A percentile compares a stretch with the other conserved stretches of the same genome.
phyloP scores from a whole-genome alignment of 2,329 filamentous ascomycete species.

The Helotiales sp. region DNA sequence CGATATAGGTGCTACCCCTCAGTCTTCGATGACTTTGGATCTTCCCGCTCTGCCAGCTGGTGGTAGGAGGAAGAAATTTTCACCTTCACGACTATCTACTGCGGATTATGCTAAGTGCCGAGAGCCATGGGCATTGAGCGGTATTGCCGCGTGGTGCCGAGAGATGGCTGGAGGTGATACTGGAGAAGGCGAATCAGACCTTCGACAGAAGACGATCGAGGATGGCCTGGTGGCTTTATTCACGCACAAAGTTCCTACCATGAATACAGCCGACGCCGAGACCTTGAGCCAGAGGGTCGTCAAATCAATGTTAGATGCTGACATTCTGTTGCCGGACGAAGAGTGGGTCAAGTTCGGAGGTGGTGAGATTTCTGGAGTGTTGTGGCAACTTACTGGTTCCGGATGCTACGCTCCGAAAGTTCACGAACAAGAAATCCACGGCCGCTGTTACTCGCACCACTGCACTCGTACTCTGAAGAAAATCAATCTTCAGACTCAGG shows the following conservation, averaged over 20 bases:
- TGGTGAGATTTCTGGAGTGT: conserved; percentile 79
- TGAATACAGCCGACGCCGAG: conserved; percentile 98
- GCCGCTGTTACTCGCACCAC: conserved; percentile 89
- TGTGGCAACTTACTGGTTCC: conserved; percentile 88
- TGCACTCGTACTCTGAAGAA: conserved; percentile 95
- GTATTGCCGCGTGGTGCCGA: conserved; percentile 83
- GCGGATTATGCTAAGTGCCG: conserved; percentile 81
- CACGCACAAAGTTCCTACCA: conserved; percentile 91
- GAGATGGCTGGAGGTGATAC: conserved; percentile 62
- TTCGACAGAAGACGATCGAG: conserved; percentile 80
- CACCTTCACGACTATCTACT: conserved; percentile 77
- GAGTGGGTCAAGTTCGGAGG: conserved; percentile 95
- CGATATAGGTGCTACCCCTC: conserved; percentile 49
- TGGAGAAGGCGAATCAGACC: conserved; percentile 79
- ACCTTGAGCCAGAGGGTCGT: conserved; percentile 77
- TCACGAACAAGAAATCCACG: conserved; percentile 63
- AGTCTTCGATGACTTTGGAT: conserved; percentile 67
- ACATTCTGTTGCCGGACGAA: conserved; percentile 81
- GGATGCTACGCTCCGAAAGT: conserved; percentile 89
- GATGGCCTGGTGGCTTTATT: conserved; percentile 89
- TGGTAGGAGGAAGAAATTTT: conserved; percentile 80
- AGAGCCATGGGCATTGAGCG: conserved; percentile 91
- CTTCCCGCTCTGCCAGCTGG: conserved; percentile 76
- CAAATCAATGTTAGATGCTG: conserved; percentile 74
- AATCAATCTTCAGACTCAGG: conserved; percentile 78